Base-by-base conservation (phyloP, 202 grass and related monocot genomes). In the Setaria viridis region DNA sequence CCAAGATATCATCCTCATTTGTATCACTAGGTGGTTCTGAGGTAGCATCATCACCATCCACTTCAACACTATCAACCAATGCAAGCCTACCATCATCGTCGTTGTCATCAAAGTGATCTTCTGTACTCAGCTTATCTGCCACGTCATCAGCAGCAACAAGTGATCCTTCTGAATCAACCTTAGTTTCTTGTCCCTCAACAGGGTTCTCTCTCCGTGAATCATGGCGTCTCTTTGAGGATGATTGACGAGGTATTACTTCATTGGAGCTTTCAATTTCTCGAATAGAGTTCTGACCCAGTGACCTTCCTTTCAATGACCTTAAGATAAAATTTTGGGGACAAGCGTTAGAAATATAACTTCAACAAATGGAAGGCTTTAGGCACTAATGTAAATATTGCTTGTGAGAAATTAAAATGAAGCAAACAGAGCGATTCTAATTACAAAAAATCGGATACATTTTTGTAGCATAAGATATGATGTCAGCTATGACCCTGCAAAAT, bases 61-160 rank as follows among this genome's bases (percentile, higher is more conserved):
- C 60, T 82, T 94, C 96, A 85, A 82, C 87, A 84, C 90, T 92
- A 85, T 95, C 93, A 79, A 70, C 80, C 71, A 92, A 84, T 71
- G 88, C 82, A 34, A 91, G 64, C 68, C 62, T 88, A 63, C 88
- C 90, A 42, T 87, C 90, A 58, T 87, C 70, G 62, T 90, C 91
- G 43, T 87, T 88, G 45, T 78, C 71, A 86, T 82, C 87, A 83
- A 65, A 86, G 62, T 81, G 89, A 72, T 91, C 88, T 85, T 95
- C 95, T 68, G 83, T 68, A 68, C 80, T 94, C 30, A 89, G 56
- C 85, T 95, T 91, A 68, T 95, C 84, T 79, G 90, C 73, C 30
- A 68, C 74, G 68, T 94, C 85, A 67, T 63, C 84, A 60, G 74
- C 73, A 83, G 63, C 81, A 77, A 83, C 51, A 88, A 71, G 90